Evolutionary conservation across 83 land plant species (phyloP).

Genomic region (Isoetes engelmannii): DNA sequence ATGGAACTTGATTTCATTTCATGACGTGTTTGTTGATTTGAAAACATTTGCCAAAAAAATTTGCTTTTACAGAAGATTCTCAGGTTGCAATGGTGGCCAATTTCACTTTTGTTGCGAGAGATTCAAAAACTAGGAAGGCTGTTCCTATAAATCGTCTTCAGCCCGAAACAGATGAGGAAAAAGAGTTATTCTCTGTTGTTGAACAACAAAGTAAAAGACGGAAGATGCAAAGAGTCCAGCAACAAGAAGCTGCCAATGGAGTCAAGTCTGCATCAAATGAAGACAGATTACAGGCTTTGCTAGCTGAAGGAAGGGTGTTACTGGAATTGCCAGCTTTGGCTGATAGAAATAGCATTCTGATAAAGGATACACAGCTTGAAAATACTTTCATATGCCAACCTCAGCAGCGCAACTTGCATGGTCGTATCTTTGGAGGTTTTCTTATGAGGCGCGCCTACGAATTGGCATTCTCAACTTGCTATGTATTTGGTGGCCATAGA

Average conservation of each 20-base stretch:
- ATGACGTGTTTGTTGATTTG: not conserved
- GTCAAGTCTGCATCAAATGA: constrained; percentile 28
- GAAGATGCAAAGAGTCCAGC: constrained; percentile 48
- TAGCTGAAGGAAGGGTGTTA: constrained; percentile 73
- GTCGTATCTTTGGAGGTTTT: constrained; percentile 95
- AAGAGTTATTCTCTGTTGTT: constrained; percentile 40
- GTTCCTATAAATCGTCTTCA: constrained; percentile 69
- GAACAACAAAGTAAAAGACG: constrained; percentile 49
- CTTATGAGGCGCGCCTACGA: constrained; percentile 91
- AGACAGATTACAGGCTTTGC: constrained; percentile 44
- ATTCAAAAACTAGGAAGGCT: constrained; percentile 66
- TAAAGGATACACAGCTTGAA: constrained; percentile 68
- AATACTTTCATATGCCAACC: constrained; percentile 93
- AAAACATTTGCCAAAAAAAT: constrained; percentile 1
- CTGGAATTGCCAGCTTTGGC: constrained; percentile 95
- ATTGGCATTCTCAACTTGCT: constrained; percentile 87
- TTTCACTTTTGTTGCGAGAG: constrained; percentile 95
- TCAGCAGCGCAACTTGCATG: constrained; percentile 90
- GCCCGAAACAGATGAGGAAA: constrained; percentile 76
- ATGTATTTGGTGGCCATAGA: constrained; percentile 69
- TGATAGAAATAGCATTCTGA: constrained; percentile 68
- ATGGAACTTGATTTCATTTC: constrained; percentile 3
- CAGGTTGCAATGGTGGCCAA: constrained; percentile 77
- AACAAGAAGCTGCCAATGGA: constrained; percentile 26
- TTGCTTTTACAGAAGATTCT: constrained; percentile 39